Evolutionary conservation across 148 eudicot species (phyloP).

Genomic region (Cornus kousa): DNA sequence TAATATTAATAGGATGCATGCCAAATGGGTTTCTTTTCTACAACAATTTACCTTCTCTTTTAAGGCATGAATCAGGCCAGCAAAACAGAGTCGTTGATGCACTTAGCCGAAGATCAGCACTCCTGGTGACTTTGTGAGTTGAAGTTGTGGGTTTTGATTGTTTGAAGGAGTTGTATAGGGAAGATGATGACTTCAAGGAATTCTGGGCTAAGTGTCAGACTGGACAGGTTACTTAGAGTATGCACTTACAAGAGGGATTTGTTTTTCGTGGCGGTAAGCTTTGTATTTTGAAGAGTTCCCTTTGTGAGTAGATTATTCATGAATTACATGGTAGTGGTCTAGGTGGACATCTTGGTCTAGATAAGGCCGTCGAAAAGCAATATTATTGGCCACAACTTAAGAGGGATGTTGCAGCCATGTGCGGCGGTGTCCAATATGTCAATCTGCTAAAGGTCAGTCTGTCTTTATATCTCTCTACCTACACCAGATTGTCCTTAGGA

Average conservation of each 20-base stretch:
- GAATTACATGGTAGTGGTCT: too few relatives aligned
- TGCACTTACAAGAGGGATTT: not conserved
- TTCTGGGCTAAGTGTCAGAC: not conserved
- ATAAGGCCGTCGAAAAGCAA: not conserved
- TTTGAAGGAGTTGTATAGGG: not conserved
- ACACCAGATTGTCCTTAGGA: not conserved
- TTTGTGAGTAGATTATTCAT: not conserved
- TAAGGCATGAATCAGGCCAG: not conserved
- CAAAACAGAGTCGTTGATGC: not conserved
- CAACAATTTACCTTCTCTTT: not conserved
- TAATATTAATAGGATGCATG: too few relatives aligned
- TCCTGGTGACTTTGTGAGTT: too few relatives aligned
- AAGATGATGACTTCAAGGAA: not conserved
- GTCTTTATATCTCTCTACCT: constrained; percentile 7
- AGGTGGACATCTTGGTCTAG: constrained; percentile 8
- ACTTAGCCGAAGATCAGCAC: not conserved
- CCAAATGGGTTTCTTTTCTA: too few relatives aligned
- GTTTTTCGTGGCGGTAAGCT: constrained; percentile 1
- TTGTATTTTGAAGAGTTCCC: not conserved
- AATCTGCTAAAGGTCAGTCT: not conserved
- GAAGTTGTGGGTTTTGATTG: not conserved
- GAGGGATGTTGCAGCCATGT: not conserved
- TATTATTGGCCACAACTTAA: constrained; percentile 9
- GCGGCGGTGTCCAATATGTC: not conserved
- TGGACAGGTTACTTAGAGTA: not conserved